Percentiles rank a stretch among this genome's conserved stretches.
phyloP scores from a whole-genome alignment of 495 filamentous ascomycete species.

The Annulohypoxylon bovei region DNA sequence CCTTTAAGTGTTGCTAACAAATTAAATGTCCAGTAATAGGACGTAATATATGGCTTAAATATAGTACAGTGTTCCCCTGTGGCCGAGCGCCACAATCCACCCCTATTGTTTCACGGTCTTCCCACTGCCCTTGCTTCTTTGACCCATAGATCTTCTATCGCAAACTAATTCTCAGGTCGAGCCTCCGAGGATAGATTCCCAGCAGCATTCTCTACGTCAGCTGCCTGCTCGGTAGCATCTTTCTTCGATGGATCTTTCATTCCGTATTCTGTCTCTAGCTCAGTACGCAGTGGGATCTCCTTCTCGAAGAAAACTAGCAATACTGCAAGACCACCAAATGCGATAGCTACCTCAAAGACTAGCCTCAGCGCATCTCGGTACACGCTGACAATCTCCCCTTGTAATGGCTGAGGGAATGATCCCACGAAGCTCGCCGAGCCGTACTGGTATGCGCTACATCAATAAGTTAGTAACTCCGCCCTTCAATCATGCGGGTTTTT shows the following conservation, averaged over 20 bases:
- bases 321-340: constrained; percentile 32
- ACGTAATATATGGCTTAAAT: not conserved
- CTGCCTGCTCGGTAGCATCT: not conserved
- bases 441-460: constrained; percentile 36
- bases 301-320: constrained; percentile 45
- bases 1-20: not conserved
- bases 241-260: constrained; percentile 22
- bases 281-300: constrained; percentile 40
- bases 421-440: constrained; percentile 19
- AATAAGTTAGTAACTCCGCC: not conserved
- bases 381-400: constrained; percentile 36
- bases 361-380: constrained; percentile 36
- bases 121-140: not conserved
- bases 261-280: constrained; percentile 51
- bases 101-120: not conserved
- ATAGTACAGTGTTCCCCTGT: not conserved
- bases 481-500: too few species aligned
- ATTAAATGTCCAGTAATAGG: not conserved
- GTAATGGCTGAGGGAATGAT: constrained; percentile 10
- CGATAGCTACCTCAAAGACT: constrained; percentile 42
- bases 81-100: not conserved
- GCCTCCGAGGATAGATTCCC: not conserved
- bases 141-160: not conserved
- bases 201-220: not conserved
- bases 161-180: not conserved